phyloP scores from a whole-genome alignment of 2,329 filamentous ascomycete genomes.

The Fusarium heterosporum region DNA sequence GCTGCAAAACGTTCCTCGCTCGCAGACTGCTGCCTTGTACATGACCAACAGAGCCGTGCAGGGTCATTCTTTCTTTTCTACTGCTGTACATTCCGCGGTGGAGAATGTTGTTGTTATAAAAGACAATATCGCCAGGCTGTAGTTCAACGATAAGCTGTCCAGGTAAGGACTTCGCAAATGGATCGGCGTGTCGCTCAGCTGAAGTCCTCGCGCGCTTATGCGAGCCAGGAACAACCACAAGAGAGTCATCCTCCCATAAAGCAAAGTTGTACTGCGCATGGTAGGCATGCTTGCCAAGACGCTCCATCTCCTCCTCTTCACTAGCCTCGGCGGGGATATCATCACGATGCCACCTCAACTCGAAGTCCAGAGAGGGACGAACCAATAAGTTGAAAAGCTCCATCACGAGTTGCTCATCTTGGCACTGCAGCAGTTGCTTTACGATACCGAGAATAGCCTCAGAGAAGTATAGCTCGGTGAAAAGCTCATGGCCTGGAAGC shows the following conservation, averaged over 20 bases:
- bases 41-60: conserved; percentile 79
- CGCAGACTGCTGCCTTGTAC: conserved; percentile 64
- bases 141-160: conserved; percentile 75
- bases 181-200: conserved; percentile 73
- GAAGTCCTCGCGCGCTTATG: conserved; percentile 78
- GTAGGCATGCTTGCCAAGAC: conserved; percentile 70
- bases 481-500: conserved; percentile 70
- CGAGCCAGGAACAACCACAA: conserved; percentile 82
- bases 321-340: conserved; percentile 77
- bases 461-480: conserved; percentile 79
- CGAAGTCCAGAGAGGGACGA: conserved; percentile 76
- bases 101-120: conserved; percentile 92
- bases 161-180: conserved; percentile 71
- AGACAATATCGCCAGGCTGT: conserved; percentile 81
- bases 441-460: conserved; percentile 71
- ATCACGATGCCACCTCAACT: conserved; percentile 86
- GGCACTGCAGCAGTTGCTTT: conserved; percentile 69
- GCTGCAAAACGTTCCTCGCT: conserved; percentile 80
- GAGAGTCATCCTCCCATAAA: conserved; percentile 77
- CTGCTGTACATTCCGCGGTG: conserved; percentile 76
- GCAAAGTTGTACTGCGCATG: conserved; percentile 92
- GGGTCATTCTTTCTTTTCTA: conserved; percentile 71
- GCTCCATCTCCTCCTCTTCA: conserved; percentile 72
- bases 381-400: conserved; percentile 91
- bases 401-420: conserved; percentile 78